A percentile compares a stretch with the other conserved stretches of the same genome.
These are phyloP conservation scores for Phyllostachys edulis DNA, from an alignment of 176 grass and related monocot species.

Conservation along the genomic window DNA sequence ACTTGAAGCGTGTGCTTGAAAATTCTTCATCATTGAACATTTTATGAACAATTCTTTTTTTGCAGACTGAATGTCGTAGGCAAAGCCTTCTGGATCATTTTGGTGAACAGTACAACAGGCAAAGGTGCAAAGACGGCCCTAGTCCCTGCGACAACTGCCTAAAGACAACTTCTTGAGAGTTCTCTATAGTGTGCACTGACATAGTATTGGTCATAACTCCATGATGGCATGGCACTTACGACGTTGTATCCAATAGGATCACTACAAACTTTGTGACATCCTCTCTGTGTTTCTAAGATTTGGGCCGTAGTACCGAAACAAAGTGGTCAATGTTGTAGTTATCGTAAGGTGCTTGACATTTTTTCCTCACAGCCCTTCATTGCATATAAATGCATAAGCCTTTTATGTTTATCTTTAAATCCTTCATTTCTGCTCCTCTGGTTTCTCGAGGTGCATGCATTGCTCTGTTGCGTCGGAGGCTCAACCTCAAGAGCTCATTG, in stretches of 20 bases:
- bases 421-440: not conserved
- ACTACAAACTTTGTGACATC: not conserved
- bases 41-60: not conserved
- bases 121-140: slow-evolving; percentile 60
- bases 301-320: not conserved
- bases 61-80: slow-evolving; percentile 78
- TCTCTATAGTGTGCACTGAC: not conserved
- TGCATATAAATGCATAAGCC: not conserved
- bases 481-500: not conserved
- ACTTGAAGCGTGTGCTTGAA: not conserved
- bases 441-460: not conserved
- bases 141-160: slow-evolving; percentile 88
- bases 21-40: not conserved
- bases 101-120: slow-evolving; percentile 59
- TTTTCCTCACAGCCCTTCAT: not conserved
- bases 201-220: not conserved
- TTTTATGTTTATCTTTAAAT: not conserved
- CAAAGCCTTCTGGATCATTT: slow-evolving; percentile 77
- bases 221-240: not conserved
- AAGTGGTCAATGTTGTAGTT: not conserved
- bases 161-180: slow-evolving; percentile 42
- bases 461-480: not conserved
- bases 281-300: not conserved
- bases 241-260: not conserved
- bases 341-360: not conserved